Conservation (phyloP, 2,329 filamentous ascomycete genomes). For the Truncatella angustata region DNA sequence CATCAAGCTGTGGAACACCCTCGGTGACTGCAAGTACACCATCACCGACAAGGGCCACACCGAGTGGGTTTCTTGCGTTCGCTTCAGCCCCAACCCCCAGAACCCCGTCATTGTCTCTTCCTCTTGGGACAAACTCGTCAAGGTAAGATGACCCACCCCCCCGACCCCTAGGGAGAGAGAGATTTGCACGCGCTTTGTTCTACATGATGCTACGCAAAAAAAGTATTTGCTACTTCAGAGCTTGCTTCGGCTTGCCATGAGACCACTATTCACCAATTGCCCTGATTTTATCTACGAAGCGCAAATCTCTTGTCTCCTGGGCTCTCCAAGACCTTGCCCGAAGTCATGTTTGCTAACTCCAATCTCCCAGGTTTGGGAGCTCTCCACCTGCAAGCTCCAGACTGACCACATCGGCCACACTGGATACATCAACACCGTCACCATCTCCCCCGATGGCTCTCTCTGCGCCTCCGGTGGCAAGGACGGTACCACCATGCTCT, state of each 20-base stretch:
- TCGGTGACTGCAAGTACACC: constrained; percentile 99
- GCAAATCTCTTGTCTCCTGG: constrained; percentile 12
- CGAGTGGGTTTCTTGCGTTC: constrained; percentile 99
- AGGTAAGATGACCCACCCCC: constrained; percentile 66
- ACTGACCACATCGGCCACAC: constrained; percentile 99
- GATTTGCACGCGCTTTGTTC: constrained; percentile 24
- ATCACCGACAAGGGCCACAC: constrained; percentile 99
- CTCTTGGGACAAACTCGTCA: constrained; percentile 99
- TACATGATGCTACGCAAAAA: constrained; percentile 88
- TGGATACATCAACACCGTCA: constrained; percentile 99
- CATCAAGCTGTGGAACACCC: constrained; percentile 99
- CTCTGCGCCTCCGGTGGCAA: constrained; percentile 99
- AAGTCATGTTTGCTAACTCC: neutral
- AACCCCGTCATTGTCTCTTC: constrained; percentile 99
- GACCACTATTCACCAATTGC: constrained; percentile 88
- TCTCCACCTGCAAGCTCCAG: constrained; percentile 98
- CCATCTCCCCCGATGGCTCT: constrained; percentile 98
- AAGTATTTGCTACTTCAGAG: constrained; percentile 99
- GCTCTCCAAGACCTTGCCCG: neutral
- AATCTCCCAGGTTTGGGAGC: constrained; percentile 87
- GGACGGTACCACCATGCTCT: constrained; percentile 99
- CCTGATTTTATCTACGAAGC: constrained; percentile 64
- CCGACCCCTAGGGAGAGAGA: constrained; percentile 1
- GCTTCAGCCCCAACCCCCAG: constrained; percentile 99
- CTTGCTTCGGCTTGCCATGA: constrained; percentile 80